Conservation (phyloP, 139 green algal genomes). For the Chlorella vulgaris region DNA sequence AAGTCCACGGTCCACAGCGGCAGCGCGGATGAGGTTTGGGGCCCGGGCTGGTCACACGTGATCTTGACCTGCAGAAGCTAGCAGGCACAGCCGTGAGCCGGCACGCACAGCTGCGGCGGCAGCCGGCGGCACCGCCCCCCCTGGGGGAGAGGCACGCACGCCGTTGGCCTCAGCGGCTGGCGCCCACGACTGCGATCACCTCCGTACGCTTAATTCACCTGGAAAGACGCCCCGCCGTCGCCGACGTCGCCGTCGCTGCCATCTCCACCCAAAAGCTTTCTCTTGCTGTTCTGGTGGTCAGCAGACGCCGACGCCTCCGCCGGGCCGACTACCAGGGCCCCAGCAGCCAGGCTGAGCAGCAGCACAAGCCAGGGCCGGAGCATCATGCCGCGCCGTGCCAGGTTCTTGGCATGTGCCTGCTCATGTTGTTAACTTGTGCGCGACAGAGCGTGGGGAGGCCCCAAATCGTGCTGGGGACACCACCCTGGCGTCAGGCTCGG, state of each 20-base stretch:
- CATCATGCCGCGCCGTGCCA: too few relatives aligned
- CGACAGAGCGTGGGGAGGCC: too few relatives aligned
- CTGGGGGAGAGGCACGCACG: too few relatives aligned
- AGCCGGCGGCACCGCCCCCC: too few relatives aligned
- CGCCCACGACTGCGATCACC: neutral
- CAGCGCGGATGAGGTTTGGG: constrained; percentile 1
- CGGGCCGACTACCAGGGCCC: neutral
- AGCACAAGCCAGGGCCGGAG: neutral
- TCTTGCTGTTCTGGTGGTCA: neutral
- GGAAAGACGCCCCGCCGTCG: neutral
- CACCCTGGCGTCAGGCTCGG: too few relatives aligned
- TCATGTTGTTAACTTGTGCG: too few relatives aligned
- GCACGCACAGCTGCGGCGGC: too few relatives aligned
- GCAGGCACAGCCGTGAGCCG: neutral
- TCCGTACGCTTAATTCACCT: neutral
- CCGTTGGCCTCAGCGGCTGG: too few relatives aligned
- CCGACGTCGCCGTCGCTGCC: neutral
- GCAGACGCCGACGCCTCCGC: neutral
- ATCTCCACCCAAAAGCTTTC: neutral
- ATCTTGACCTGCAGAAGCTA: constrained; percentile 18
- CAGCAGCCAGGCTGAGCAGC: neutral
- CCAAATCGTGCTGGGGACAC: too few relatives aligned
- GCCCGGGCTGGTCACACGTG: constrained; percentile 25
- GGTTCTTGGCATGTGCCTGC: too few relatives aligned
- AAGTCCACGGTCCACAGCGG: constrained; percentile 44